Percentiles rank a stretch among this genome's conserved stretches.
Evolutionary conservation across 768 basidiomycete genomes (phyloP).

Genomic region (Pisolithus tinctorius): DNA sequence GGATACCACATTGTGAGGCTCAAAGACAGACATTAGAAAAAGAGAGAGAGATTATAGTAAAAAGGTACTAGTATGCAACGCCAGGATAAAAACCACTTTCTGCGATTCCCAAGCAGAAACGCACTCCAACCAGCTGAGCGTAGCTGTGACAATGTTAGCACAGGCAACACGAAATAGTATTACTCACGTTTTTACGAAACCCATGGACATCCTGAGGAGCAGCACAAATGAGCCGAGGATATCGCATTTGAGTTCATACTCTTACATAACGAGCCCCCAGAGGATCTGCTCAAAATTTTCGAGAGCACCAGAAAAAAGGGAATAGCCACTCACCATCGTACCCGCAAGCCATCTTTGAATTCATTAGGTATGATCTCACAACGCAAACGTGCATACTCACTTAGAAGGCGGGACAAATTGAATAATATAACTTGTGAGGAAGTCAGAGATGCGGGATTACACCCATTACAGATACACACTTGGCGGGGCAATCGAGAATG

Average conservation of each 20-base stretch:
- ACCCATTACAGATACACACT: not conserved
- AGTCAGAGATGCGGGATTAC: not conserved
- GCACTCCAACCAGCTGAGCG: constrained; percentile 50
- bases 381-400: constrained; percentile 21
- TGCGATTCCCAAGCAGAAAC: constrained; percentile 54
- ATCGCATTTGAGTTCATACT: not conserved
- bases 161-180: not conserved
- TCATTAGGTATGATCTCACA: not conserved
- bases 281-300: constrained; percentile 32
- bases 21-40: not conserved
- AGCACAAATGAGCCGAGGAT: not conserved
- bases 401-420: constrained; percentile 61
- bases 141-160: constrained; percentile 35
- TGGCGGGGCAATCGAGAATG: not conserved
- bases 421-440: constrained; percentile 30
- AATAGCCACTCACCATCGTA: constrained; percentile 41
- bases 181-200: constrained; percentile 55
- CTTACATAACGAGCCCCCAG: constrained; percentile 63
- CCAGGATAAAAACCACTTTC: constrained; percentile 73
- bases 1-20: constrained; percentile 68
- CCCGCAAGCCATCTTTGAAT: constrained; percentile 52
- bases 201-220: constrained; percentile 46
- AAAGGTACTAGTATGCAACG: constrained; percentile 60
- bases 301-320: not conserved
- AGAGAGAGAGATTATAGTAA: not conserved